A percentile compares a stretch with the other conserved stretches of the same genome.
These are phyloP conservation scores for Saturnispora serradocipensis DNA, from an alignment of 805 yeast species.

Conservation along the genomic window DNA sequence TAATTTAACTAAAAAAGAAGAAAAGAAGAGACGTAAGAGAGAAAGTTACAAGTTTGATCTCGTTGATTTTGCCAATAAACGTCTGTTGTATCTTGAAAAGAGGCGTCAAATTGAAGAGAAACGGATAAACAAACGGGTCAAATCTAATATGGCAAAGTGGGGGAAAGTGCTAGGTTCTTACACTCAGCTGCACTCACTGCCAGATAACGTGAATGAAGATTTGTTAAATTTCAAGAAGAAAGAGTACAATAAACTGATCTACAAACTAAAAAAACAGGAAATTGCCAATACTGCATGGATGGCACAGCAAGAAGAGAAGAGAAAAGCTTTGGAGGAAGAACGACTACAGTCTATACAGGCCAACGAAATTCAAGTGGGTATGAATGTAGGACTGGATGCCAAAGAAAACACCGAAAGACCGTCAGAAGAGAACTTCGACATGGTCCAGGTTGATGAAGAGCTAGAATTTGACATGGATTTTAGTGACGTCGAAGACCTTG, in stretches of 20 bases:
- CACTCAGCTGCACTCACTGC: conserved; percentile 16
- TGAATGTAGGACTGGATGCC: conserved; percentile 9
- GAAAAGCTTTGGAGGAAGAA: conserved; percentile 21
- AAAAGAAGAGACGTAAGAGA: conserved; percentile 7
- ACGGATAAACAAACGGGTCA: conserved; percentile 25
- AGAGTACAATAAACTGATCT: conserved; percentile 17
- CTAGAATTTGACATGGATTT: conserved; percentile 10
- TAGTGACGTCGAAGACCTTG: conserved; percentile 5
- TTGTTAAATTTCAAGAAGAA: conserved; percentile 14
- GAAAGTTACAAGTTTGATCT: conserved; percentile 37
- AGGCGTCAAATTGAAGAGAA: conserved; percentile 27
- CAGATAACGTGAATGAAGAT: conserved; percentile 17
- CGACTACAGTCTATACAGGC: conserved; percentile 14
- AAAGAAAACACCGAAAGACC: conserved; percentile 6
- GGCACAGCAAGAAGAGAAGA: conserved; percentile 22
- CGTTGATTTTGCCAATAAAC: conserved; percentile 43
- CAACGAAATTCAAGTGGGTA: conserved; percentile 14
- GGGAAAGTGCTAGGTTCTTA: conserved; percentile 28
- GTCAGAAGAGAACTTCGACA: conserved; percentile 24
- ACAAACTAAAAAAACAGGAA: conserved; percentile 26
- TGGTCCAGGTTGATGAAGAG: conserved; percentile 11
- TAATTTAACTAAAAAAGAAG: not conserved
- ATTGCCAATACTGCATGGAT: conserved; percentile 14
- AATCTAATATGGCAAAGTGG: conserved; percentile 26
- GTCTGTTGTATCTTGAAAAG: conserved; percentile 32